Base-by-base conservation (phyloP, 495 filamentous ascomycete genomes). In the Evansstolkia leycettana region DNA sequence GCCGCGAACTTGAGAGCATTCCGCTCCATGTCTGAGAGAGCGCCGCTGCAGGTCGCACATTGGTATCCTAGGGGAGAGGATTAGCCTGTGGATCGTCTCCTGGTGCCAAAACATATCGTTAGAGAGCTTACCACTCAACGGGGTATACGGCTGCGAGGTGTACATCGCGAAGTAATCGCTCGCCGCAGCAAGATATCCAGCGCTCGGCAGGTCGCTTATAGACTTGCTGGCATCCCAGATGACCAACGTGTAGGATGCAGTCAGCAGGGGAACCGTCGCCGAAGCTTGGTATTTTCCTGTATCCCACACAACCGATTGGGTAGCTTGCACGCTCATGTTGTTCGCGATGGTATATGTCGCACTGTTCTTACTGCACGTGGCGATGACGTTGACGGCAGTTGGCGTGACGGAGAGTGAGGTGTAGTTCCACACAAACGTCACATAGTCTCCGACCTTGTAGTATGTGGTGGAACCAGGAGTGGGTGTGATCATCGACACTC, bases 401-500 rank as follows among this genome's bases (percentile, higher is more conserved):
- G 90, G 90, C 1, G 76, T 80, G 12, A 76, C 76, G 18, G 72
- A 71, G 26, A 98, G 64, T 29, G 80, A 85, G 1, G 90, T 98
- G 63, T 94, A 96, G 58, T 95, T 95, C 88, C 89, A 98, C 0
- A 63, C 78, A 56, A 89, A 89, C 1, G 86, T 94, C 11, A 94
- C 65, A 36, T 69, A 69, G 25, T 95, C 78, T 12, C 82, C 83
- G 51, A 96, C 81, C 57, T 89, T 89, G 75, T 85, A 96, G 51
- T 85, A 84, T 41, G 77, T 75, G 3, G 73, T 61, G 6, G 75
- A 71, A 4, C 65, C 66, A 1, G 67, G 56, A 19, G 64, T 60
- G 0, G 90, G 90, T 1, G 76, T 87, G 28, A 86, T 57, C 84
- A 96, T 85, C n/a, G 72, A 65, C 18, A 94, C 70, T 37, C 76